Evolutionary conservation across 805 yeast genomes (phyloP).

Genomic region (Schwanniomyces vanrijiae): DNA sequence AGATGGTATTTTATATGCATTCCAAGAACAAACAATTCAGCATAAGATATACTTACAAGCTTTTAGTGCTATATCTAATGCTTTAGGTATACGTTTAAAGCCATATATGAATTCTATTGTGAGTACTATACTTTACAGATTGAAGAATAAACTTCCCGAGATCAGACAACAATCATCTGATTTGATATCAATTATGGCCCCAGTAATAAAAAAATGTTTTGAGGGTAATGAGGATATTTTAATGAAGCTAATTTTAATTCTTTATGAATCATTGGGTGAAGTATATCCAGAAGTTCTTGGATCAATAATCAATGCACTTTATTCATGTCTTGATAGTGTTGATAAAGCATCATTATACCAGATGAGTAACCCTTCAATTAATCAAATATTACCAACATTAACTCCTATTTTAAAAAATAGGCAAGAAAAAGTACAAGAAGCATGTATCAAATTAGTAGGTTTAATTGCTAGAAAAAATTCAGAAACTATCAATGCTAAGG

Average conservation of each 20-base stretch:
- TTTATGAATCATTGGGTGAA: conserved; percentile 92
- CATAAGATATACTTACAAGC: conserved; percentile 58
- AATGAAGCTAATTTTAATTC: conserved; percentile 66
- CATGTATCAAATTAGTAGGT: conserved; percentile 77
- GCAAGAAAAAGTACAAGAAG: conserved; percentile 88
- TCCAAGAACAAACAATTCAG: conserved; percentile 72
- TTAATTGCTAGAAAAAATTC: conserved; percentile 77
- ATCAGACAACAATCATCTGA: conserved; percentile 86
- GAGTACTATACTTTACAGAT: conserved; percentile 67
- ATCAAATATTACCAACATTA: conserved; percentile 80
- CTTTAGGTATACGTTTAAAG: conserved; percentile 62
- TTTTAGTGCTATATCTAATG: conserved; percentile 60
- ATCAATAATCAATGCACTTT: conserved; percentile 72
- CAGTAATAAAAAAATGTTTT: conserved; percentile 62
- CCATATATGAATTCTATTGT: conserved; percentile 75
- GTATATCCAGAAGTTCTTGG: conserved; percentile 93
- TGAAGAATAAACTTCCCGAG: conserved; percentile 68
- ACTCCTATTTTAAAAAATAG: conserved; percentile 90
- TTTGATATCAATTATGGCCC: conserved; percentile 63
- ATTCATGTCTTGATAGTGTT: conserved; percentile 58
- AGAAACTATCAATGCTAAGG: conserved; percentile 82
- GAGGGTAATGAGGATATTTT: conserved; percentile 56
- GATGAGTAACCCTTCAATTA: conserved; percentile 64
- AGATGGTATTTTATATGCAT: conserved; percentile 78
- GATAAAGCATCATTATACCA: conserved; percentile 58